phyloP scores from a whole-genome alignment of 2,329 filamentous ascomycete genomes.

The Scedosporium dehoogii region DNA sequence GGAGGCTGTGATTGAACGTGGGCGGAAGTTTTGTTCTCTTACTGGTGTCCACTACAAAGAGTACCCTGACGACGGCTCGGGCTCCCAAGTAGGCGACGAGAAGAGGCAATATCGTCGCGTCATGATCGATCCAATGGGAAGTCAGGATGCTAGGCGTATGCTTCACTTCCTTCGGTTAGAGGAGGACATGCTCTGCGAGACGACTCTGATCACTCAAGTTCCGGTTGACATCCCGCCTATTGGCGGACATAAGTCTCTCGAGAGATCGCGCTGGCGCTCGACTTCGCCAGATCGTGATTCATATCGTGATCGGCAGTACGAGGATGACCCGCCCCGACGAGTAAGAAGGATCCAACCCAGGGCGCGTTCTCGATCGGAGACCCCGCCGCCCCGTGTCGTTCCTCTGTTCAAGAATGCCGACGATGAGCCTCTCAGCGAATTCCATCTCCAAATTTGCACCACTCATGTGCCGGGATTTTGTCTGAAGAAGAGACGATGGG shows the following conservation, averaged over 20 bases:
- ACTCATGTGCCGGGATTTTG: conserved; percentile 36
- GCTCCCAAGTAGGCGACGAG: conserved; percentile 15
- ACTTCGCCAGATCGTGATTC: not conserved
- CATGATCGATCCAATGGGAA: conserved; percentile 13
- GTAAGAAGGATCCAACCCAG: conserved; percentile 12
- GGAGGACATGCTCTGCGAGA: not conserved
- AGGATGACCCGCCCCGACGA: not conserved
- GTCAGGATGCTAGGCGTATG: not conserved
- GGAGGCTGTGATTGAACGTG: conserved; percentile 26
- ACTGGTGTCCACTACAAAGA: conserved; percentile 37
- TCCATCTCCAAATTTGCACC: conserved; percentile 29
- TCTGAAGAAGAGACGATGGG: conserved; percentile 35
- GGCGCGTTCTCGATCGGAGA: conserved; percentile 14
- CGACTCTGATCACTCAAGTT: not conserved
- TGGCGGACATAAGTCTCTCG: not conserved
- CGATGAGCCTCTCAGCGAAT: conserved; percentile 24
- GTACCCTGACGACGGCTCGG: conserved; percentile 27
- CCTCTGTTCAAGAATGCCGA: conserved; percentile 2
- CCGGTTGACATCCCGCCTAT: not conserved
- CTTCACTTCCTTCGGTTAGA: not conserved
- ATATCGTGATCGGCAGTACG: not conserved
- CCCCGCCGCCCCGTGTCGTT: conserved; percentile 6
- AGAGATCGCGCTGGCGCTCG: not conserved
- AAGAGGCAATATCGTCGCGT: conserved; percentile 20
- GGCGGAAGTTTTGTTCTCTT: conserved; percentile 32